Conservation (phyloP, 495 filamentous ascomycete genomes). For the Aspergillus cristatus region DNA sequence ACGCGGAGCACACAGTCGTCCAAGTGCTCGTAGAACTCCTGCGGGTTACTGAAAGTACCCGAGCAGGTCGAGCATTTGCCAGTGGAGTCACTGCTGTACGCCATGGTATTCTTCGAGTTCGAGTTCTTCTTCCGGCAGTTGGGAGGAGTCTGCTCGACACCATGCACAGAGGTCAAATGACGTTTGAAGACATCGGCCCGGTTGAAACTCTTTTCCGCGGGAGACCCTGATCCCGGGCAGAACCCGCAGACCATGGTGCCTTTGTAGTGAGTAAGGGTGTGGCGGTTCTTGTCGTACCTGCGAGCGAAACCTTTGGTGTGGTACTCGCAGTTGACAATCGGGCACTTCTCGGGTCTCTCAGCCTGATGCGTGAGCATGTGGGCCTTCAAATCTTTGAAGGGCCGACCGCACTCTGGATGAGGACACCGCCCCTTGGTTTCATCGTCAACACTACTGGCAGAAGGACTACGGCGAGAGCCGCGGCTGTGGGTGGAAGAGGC, state of each 20-base stretch:
- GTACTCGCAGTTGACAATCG: conserved; percentile 89
- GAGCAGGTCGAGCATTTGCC: conserved; percentile 97
- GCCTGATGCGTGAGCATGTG: conserved; percentile 95
- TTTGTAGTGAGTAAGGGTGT: conserved; percentile 97
- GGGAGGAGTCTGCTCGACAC: conserved; percentile 89
- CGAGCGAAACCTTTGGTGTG: conserved; percentile 91
- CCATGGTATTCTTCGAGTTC: conserved; percentile 42
- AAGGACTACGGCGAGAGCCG: conserved; percentile 45
- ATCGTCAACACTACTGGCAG: conserved; percentile 51
- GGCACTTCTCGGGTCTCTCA: conserved; percentile 93
- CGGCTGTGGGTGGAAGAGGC: conserved; percentile 48
- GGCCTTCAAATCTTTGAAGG: conserved; percentile 92
- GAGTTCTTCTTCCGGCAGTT: conserved; percentile 87
- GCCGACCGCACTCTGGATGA: conserved; percentile 72
- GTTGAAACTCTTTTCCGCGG: conserved; percentile 97
- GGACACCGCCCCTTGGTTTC: conserved; percentile 65
- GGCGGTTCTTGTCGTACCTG: conserved; percentile 98
- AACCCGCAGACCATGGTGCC: conserved; percentile 99
- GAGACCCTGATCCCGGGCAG: conserved; percentile 84
- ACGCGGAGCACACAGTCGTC: conserved; percentile 97
- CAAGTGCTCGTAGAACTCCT: conserved; percentile 98
- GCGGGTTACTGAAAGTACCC: conserved; percentile 81
- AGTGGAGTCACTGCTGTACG: conserved; percentile 63
- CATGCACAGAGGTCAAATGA: conserved; percentile 87
- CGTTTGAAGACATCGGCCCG: conserved; percentile 98